Evolutionary conservation across 495 filamentous ascomycete species (phyloP).

Genomic region (Aspergillus indologenus): DNA sequence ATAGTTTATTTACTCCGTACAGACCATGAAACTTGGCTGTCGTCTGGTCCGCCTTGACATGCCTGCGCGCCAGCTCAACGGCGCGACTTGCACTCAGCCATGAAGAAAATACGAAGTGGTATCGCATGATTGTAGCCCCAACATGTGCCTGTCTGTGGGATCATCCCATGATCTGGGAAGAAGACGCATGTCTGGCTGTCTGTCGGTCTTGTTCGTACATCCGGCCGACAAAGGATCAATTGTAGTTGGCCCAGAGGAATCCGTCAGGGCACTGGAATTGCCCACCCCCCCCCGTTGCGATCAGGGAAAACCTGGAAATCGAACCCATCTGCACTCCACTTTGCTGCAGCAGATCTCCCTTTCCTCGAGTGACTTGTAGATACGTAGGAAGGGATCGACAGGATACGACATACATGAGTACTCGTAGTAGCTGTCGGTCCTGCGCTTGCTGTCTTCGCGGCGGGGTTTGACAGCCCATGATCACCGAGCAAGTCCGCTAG

Average conservation of each 20-base stretch:
- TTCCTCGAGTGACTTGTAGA: background rate
- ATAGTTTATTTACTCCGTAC: no score
- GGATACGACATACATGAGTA: background rate
- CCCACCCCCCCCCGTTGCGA: background rate
- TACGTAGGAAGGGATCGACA: slow-evolving; percentile 4
- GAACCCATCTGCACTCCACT: slow-evolving; percentile 17
- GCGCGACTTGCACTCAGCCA: background rate
- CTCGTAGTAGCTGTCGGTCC: no score
- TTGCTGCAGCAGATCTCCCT: slow-evolving; percentile 15
- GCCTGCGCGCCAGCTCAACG: slow-evolving; percentile 5
- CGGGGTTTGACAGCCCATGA: background rate
- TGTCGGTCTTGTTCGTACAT: background rate
- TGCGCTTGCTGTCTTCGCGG: background rate
- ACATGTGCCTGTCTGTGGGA: background rate
- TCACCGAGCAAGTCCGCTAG: slow-evolving; percentile 8
- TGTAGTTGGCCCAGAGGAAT: background rate
- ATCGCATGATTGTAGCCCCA: slow-evolving; percentile 3
- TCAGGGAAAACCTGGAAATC: slow-evolving; percentile 14
- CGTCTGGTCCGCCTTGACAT: no score
- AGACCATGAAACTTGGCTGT: no score
- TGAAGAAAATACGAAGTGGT: slow-evolving; percentile 11
- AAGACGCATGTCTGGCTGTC: background rate
- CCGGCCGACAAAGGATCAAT: background rate
- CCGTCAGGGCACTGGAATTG: background rate
- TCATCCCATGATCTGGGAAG: background rate